These are phyloP conservation scores for Aspergillus pseudotamarii DNA, from an alignment of 2,329 filamentous ascomycete species.

Conservation along the genomic window DNA sequence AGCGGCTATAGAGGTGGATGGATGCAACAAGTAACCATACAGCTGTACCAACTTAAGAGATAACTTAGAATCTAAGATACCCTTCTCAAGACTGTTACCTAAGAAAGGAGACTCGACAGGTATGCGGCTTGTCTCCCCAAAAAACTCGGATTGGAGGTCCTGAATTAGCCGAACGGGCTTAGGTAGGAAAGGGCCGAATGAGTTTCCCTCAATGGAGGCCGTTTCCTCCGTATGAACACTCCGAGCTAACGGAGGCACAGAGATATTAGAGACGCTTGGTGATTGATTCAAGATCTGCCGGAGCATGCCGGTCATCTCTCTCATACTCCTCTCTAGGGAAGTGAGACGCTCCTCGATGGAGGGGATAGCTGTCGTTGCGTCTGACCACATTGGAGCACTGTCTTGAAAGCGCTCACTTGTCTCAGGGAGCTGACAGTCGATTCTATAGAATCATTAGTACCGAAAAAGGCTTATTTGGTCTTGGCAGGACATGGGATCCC, in stretches of 20 bases:
- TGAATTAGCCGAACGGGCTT: slow-evolving; percentile 37
- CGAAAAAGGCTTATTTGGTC: slow-evolving; percentile 2
- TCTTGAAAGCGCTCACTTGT: slow-evolving; percentile 38
- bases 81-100: slow-evolving; percentile 30
- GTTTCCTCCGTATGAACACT: slow-evolving; percentile 29
- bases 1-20: not conserved
- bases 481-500: slow-evolving; percentile 1
- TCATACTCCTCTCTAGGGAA: slow-evolving; percentile 37
- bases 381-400: slow-evolving; percentile 33
- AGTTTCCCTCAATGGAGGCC: slow-evolving; percentile 23
- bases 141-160: slow-evolving; percentile 36
- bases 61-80: slow-evolving; percentile 34
- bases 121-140: slow-evolving; percentile 28
- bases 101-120: slow-evolving; percentile 27
- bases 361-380: slow-evolving; percentile 33
- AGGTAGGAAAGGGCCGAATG: slow-evolving; percentile 26
- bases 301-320: slow-evolving; percentile 38
- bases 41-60: slow-evolving; percentile 36
- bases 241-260: slow-evolving; percentile 21
- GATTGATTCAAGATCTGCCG: slow-evolving; percentile 34
- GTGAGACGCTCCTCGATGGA: slow-evolving; percentile 38
- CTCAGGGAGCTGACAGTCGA: slow-evolving; percentile 39
- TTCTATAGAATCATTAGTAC: slow-evolving; percentile 21
- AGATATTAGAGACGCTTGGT: slow-evolving; percentile 22
- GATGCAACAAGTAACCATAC: slow-evolving; percentile 20